Conservation (phyloP, 139 green algal species). For the Chlamydomonas asymmetrica region DNA sequence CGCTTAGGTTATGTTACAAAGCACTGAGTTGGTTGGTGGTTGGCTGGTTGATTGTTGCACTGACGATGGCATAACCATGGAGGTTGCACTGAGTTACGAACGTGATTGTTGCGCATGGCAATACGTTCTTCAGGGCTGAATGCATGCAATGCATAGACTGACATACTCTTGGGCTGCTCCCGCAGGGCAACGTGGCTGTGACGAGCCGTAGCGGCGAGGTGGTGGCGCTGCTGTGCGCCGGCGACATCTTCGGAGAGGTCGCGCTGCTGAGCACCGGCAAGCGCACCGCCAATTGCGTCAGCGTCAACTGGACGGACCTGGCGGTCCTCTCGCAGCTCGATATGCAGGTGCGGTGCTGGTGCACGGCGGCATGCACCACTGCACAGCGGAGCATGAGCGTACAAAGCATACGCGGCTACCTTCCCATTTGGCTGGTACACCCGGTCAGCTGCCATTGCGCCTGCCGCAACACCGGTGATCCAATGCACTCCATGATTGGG, state of each 20-base stretch:
- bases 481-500: neutral
- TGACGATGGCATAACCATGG: no score
- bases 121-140: no score
- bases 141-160: no score
- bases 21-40: no score
- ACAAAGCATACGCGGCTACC: neutral
- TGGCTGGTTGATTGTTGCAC: no score
- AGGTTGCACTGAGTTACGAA: no score
- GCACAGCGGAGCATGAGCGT: neutral
- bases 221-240: constrained; percentile 12
- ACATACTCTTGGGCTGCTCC: no score
- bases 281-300: constrained; percentile 26
- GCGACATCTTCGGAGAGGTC: constrained; percentile 29
- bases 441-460: no score
- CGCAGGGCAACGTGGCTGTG: constrained; percentile 12
- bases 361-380: neutral
- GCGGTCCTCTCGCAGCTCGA: constrained; percentile 9
- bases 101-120: no score
- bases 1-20: no score
- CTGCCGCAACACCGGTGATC: no score
- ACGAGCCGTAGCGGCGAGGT: neutral
- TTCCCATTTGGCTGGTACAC: neutral
- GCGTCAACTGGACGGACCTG: constrained; percentile 18
- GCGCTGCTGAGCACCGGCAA: constrained; percentile 30
- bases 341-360: constrained; percentile 5